These are phyloP conservation scores for Picea sitchensis DNA, from an alignment of 75 land plant species.

Conservation along the genomic window DNA sequence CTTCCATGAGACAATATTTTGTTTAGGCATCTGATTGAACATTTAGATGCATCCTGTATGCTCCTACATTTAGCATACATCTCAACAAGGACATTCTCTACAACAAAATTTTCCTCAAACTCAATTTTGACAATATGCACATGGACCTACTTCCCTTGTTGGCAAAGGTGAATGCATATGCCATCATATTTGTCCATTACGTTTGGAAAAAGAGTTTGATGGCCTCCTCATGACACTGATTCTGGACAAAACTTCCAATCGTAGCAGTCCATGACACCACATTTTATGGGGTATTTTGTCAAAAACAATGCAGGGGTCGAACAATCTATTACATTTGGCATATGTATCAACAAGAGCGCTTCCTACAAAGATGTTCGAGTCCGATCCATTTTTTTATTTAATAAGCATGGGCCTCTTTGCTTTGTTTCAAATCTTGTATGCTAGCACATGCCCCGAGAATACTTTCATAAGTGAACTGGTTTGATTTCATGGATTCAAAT, in stretches of 20 bases:
- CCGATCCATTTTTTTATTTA: slow-evolving; percentile 13
- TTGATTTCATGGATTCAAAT: too few relatives aligned
- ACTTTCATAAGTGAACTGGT: background rate
- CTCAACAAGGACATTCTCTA: background rate
- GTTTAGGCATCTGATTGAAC: slow-evolving; percentile 9
- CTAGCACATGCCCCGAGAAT: slow-evolving; percentile 39
- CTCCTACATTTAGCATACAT: background rate
- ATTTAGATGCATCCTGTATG: background rate
- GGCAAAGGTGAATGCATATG: background rate
- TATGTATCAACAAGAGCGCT: slow-evolving; percentile 33
- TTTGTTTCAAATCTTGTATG: slow-evolving; percentile 17
- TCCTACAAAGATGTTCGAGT: slow-evolving; percentile 14
- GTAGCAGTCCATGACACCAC: slow-evolving; percentile 21
- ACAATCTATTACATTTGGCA: slow-evolving; percentile 14
- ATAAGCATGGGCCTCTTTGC: slow-evolving; percentile 40
- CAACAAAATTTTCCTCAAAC: background rate
- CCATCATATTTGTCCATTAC: slow-evolving; percentile 18
- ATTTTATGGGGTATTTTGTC: slow-evolving; percentile 11
- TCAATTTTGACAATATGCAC: background rate
- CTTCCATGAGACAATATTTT: slow-evolving; percentile 23
- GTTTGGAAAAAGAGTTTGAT: slow-evolving; percentile 29
- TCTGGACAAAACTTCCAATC: slow-evolving; percentile 5
- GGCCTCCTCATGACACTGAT: slow-evolving; percentile 21
- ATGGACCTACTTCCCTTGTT: background rate
- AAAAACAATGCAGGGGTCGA: slow-evolving; percentile 16